Evolutionary conservation across 2,329 filamentous ascomycete genomes (phyloP).

Genomic region (Scedosporium dehoogii): DNA sequence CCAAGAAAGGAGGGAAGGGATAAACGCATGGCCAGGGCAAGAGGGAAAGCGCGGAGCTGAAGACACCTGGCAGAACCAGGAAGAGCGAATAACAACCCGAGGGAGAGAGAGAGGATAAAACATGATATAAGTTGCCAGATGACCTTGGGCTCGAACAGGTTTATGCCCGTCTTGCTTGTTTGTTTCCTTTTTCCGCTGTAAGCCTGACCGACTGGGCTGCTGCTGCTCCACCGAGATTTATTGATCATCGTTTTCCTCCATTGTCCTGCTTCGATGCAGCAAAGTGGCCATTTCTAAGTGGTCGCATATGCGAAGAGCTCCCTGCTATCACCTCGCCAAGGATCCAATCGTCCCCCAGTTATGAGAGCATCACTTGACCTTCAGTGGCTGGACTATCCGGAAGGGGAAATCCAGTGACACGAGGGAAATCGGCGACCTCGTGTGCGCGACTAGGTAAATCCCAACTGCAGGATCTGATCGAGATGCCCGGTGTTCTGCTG

Average conservation of each 20-base stretch:
- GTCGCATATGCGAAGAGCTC: neutral
- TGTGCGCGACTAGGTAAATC: neutral
- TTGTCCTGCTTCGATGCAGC: neutral
- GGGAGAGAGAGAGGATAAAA: neutral
- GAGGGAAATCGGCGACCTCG: neutral
- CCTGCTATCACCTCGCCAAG: neutral
- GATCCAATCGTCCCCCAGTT: neutral
- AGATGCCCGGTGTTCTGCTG: neutral
- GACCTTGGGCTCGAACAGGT: too few species aligned
- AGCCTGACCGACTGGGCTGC: neutral
- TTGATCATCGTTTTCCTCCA: neutral
- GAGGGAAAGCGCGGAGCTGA: neutral
- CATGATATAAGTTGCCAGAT: neutral
- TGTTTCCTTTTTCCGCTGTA: neutral
- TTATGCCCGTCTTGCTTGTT: too few species aligned
- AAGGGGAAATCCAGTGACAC: conserved; percentile 2
- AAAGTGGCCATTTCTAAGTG: neutral
- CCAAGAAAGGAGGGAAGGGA: neutral
- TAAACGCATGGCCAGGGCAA: neutral
- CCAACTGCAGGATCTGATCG: neutral
- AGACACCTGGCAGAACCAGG: neutral
- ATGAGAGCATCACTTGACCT: conserved; percentile 1
- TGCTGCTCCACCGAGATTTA: neutral
- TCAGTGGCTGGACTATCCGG: neutral
- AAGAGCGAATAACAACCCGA: neutral